These are phyloP conservation scores for Voacanga thouarsii DNA, from an alignment of 257 asterid species.

Conservation along the genomic window DNA sequence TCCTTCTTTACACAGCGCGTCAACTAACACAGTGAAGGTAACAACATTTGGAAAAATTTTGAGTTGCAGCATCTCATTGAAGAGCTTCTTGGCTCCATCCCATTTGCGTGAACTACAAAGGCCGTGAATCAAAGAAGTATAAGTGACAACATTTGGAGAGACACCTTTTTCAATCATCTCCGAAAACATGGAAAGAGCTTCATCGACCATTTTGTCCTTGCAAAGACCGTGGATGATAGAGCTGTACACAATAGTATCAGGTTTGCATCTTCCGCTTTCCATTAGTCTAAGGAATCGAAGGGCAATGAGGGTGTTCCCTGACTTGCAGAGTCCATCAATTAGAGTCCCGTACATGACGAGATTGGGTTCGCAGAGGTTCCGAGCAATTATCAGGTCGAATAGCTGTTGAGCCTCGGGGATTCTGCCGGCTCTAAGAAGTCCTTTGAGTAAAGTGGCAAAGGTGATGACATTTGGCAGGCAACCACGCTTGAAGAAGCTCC, in stretches of 20 bases:
- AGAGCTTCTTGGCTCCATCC: background rate
- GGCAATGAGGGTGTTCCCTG: background rate
- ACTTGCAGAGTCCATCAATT: conserved; percentile 5
- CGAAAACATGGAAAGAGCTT: background rate
- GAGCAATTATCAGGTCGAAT: background rate
- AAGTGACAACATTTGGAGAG: background rate
- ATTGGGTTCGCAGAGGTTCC: background rate
- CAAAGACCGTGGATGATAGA: background rate
- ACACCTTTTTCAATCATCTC: background rate
- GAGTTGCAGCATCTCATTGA: conserved; percentile 13
- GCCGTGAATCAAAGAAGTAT: conserved; percentile 19
- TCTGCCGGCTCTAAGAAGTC: conserved; percentile 18
- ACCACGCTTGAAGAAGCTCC: background rate
- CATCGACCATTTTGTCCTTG: background rate
- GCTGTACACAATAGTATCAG: background rate
- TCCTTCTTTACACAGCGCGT: conserved; percentile 17
- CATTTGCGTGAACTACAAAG: conserved; percentile 12
- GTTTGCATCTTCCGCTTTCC: background rate
- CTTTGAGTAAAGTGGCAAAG: background rate
- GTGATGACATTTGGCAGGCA: background rate
- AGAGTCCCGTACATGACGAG: background rate
- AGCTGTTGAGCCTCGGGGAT: background rate
- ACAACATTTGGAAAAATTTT: background rate
- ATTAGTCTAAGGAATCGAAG: background rate
- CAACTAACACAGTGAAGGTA: background rate